Percentiles rank a stretch among this genome's conserved stretches.
Conservation (phyloP, 176 grass and related monocot genomes). For the Oryza australiensis region DNA sequence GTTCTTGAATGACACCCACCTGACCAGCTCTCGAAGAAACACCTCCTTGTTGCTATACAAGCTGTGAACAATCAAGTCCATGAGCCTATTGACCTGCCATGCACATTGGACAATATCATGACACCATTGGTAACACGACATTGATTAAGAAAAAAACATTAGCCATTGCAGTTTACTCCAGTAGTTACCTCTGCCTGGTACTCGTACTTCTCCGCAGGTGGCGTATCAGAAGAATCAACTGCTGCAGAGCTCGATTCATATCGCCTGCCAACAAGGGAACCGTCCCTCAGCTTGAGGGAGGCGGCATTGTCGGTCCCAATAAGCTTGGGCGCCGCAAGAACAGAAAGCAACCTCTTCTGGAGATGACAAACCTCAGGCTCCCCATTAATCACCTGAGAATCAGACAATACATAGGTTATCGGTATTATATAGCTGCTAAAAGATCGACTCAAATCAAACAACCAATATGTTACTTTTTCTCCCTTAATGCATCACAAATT, state of each 20-base stretch:
- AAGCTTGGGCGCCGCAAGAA: conserved; percentile 42
- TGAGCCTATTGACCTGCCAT: conserved; percentile 90
- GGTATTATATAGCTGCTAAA: not conserved
- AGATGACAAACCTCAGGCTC: conserved; percentile 33
- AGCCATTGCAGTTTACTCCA: not conserved
- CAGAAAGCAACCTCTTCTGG: conserved; percentile 55
- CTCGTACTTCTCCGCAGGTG: conserved; percentile 62
- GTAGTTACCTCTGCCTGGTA: conserved; percentile 90
- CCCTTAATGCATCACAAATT: not conserved
- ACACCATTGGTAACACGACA: conserved; percentile 3
- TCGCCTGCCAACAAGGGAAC: conserved; percentile 44
- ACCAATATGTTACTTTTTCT: not conserved
- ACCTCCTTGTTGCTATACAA: conserved; percentile 99
- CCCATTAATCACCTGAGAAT: conserved; percentile 52
- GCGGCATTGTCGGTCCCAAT: not conserved
- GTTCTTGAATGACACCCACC: conserved; percentile 37
- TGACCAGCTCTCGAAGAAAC: conserved; percentile 91
- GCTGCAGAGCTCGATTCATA: conserved; percentile 69
- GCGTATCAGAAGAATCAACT: conserved; percentile 54
- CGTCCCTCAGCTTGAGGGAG: conserved; percentile 40
- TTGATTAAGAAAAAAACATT: not conserved
- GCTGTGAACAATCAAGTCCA: conserved; percentile 99
- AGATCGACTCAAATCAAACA: not conserved
- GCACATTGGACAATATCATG: conserved; percentile 1
- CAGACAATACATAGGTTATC: not conserved